A percentile compares a stretch with the other conserved stretches of the same genome.
These are phyloP conservation scores for Metschnikowia noctiluminum DNA, from an alignment of 805 yeast genomes.

Conservation along the genomic window DNA sequence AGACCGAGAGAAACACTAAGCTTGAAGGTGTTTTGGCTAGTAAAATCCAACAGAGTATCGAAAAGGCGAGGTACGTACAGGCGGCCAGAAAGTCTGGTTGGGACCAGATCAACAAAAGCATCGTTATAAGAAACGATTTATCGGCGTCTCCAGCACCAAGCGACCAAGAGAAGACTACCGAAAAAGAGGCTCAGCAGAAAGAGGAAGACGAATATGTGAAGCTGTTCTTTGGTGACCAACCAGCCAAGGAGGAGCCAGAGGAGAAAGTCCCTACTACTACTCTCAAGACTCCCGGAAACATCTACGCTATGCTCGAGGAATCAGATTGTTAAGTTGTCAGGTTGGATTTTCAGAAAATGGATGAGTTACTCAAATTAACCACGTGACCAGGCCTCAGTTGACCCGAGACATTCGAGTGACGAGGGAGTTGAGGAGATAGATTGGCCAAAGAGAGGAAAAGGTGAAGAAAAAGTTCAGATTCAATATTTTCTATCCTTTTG, in stretches of 20 bases:
- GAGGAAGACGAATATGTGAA: conserved; percentile 38
- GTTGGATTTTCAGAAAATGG: no score
- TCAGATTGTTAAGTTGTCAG: conserved; percentile 19
- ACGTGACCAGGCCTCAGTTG: no score
- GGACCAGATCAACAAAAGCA: conserved; percentile 60
- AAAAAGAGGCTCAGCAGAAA: conserved; percentile 26
- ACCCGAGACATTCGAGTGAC: no score
- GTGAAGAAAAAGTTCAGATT: no score
- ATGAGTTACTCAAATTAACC: no score
- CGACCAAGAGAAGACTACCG: conserved; percentile 13
- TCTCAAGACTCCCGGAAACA: conserved; percentile 17
- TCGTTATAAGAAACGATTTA: conserved; percentile 27
- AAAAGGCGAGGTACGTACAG: conserved; percentile 61
- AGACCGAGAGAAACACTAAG: conserved; percentile 48
- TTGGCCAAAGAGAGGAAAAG: no score
- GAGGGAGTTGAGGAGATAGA: no score
- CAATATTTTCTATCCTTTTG: no score
- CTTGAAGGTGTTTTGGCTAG: conserved; percentile 54
- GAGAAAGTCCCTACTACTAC: conserved; percentile 10
- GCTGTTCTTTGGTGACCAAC: conserved; percentile 24
- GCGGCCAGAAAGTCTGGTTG: conserved; percentile 65
- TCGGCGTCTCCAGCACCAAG: conserved; percentile 2
- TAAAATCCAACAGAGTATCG: conserved; percentile 62
- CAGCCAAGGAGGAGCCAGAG: conserved; percentile 2
- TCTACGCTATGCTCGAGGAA: conserved; percentile 39